These are phyloP conservation scores for Trametes sanguinea DNA, from an alignment of 768 basidiomycete species.

Conservation along the genomic window DNA sequence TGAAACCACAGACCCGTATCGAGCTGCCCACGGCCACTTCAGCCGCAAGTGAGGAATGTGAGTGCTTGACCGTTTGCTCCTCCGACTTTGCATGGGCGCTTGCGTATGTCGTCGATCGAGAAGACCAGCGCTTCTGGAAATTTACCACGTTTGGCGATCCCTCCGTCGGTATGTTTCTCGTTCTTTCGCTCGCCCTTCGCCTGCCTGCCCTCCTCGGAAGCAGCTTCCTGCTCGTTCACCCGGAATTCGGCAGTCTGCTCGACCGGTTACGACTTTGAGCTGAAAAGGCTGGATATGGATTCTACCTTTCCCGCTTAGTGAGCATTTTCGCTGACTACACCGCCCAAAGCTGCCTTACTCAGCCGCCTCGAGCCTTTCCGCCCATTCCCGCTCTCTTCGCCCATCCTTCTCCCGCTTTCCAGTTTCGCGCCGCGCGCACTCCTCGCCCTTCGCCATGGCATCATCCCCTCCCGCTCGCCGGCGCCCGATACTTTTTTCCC, in stretches of 20 bases:
- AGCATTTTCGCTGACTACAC: not conserved
- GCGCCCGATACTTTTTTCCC: no score
- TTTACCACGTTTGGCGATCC: no score
- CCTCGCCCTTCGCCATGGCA: not conserved
- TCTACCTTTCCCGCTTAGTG: not conserved
- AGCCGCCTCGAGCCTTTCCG: slow-evolving; percentile 1
- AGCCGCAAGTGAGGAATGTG: no score
- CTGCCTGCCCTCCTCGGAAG: not conserved
- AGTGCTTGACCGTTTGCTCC: no score
- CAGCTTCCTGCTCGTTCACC: not conserved
- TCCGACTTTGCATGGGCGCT: no score
- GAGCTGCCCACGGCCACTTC: no score
- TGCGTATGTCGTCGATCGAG: no score
- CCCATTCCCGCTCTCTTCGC: not conserved
- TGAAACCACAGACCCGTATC: no score
- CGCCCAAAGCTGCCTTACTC: not conserved
- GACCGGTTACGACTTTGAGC: no score
- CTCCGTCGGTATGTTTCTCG: not conserved
- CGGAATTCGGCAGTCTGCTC: no score
- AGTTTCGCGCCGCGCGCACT: not conserved
- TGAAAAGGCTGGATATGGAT: not conserved
- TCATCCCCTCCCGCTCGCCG: not conserved
- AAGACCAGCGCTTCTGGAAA: no score
- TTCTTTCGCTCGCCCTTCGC: not conserved
- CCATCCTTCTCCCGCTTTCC: not conserved